Percentiles rank a stretch among this genome's conserved stretches.
Conservation (phyloP, 768 basidiomycete species). For the Pluteus cervinus region DNA sequence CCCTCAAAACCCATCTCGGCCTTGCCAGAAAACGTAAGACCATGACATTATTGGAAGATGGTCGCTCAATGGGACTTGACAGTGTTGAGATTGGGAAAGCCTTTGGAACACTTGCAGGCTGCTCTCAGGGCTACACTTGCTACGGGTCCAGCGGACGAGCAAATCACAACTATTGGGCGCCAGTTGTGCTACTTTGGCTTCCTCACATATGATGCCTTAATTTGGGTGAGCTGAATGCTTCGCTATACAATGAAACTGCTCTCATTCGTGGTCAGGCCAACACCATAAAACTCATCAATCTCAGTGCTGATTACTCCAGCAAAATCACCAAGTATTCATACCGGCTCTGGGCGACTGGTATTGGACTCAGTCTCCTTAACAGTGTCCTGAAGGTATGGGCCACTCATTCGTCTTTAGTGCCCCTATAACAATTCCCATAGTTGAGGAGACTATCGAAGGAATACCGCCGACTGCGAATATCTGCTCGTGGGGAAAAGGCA, state of each 20-base stretch:
- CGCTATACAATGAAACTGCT: neutral
- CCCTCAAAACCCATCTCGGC: conserved; percentile 81
- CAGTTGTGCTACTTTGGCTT: conserved; percentile 90
- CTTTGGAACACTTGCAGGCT: conserved; percentile 88
- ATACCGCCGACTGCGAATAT: conserved; percentile 41
- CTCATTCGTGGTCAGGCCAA: conserved; percentile 38
- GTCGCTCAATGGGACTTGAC: conserved; percentile 8
- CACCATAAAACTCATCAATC: conserved; percentile 54
- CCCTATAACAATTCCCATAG: conserved; percentile 27
- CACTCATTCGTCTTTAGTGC: neutral
- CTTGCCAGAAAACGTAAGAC: conserved; percentile 77
- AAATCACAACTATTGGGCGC: conserved; percentile 70
- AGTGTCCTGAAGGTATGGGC: conserved; percentile 56
- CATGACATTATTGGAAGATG: neutral
- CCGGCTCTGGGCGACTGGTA: conserved; percentile 86
- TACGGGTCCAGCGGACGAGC: conserved; percentile 55
- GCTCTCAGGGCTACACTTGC: conserved; percentile 67
- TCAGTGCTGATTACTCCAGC: conserved; percentile 55
- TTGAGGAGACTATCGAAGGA: conserved; percentile 58
- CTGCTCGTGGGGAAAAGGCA: conserved; percentile 58
- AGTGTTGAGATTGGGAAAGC: conserved; percentile 95
- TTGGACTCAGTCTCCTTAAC: conserved; percentile 71
- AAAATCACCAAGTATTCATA: conserved; percentile 62
- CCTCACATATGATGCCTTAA: conserved; percentile 72
- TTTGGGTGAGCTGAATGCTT: conserved; percentile 60